Conservation (phyloP, 1,284 basidiomycete genomes). For the Irpex sp. region DNA sequence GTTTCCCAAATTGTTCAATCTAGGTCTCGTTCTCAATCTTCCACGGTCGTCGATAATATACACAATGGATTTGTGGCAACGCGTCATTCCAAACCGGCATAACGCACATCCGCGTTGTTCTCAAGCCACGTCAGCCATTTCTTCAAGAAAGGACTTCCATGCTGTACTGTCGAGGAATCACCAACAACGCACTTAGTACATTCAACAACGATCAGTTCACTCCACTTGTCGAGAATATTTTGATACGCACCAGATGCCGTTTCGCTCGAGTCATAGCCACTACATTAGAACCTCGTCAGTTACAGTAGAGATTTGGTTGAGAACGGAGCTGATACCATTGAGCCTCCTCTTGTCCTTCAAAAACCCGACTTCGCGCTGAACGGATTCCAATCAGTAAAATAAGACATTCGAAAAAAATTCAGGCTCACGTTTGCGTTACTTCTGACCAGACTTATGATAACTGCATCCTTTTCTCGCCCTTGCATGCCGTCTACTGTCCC, state of each 20-base stretch:
- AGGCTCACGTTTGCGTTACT: conserved; percentile 73
- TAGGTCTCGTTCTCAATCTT: too few relatives aligned
- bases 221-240: neutral
- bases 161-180: conserved; percentile 83
- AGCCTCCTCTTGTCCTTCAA: conserved; percentile 86
- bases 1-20: too few relatives aligned
- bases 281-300: conserved; percentile 21
- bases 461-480: conserved; percentile 87
- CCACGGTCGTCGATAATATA: neutral
- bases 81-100: conserved; percentile 55
- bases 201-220: neutral
- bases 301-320: neutral
- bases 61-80: neutral
- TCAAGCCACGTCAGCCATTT: conserved; percentile 92
- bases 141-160: conserved; percentile 81
- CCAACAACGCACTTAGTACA: conserved; percentile 79
- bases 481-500: conserved; percentile 94
- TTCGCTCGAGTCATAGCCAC: conserved; percentile 94
- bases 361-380: conserved; percentile 85
- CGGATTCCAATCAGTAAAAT: conserved; percentile 4
- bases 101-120: conserved; percentile 83
- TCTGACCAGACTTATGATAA: conserved; percentile 85
- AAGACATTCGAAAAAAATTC: neutral
- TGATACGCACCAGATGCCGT: conserved; percentile 71
- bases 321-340: conserved; percentile 57